These are phyloP conservation scores for Vanrija humicola DNA, from an alignment of 1,284 basidiomycete genomes.

Conservation along the genomic window DNA sequence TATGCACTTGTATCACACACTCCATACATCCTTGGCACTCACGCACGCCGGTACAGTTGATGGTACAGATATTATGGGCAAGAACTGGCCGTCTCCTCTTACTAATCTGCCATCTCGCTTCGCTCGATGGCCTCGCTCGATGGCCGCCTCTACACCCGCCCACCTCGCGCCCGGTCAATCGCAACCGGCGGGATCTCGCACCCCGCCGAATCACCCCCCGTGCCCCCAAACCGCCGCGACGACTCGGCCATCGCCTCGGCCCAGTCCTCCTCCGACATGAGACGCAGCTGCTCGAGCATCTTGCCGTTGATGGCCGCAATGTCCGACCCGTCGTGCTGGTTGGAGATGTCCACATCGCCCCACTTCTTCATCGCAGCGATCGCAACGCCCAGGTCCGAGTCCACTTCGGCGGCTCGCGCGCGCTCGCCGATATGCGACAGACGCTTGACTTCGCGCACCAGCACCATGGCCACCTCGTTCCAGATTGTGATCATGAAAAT, in stretches of 20 bases:
- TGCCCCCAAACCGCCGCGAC: slow-evolving; percentile 12
- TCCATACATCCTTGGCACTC: too few relatives aligned
- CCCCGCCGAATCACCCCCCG: too few relatives aligned
- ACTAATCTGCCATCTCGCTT: too few relatives aligned
- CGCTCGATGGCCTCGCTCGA: too few relatives aligned
- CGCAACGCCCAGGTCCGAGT: slow-evolving; percentile 29
- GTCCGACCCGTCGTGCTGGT: slow-evolving; percentile 20
- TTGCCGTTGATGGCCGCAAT: slow-evolving; percentile 29
- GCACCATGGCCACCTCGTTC: slow-evolving; percentile 31
- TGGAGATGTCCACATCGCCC: slow-evolving; percentile 21
- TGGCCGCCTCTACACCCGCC: too few relatives aligned
- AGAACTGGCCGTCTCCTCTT: too few relatives aligned
- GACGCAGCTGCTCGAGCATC: slow-evolving; percentile 25
- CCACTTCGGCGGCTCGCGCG: slow-evolving; percentile 19
- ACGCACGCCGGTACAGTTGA: too few relatives aligned
- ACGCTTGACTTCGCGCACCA: slow-evolving; percentile 27
- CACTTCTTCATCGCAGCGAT: slow-evolving; percentile 23
- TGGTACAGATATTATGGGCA: too few relatives aligned
- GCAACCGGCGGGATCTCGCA: too few relatives aligned
- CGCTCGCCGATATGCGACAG: slow-evolving; percentile 9
- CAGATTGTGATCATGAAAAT: slow-evolving; percentile 29
- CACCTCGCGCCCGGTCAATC: too few relatives aligned
- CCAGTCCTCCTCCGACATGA: slow-evolving; percentile 24
- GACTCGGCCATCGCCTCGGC: slow-evolving; percentile 22
- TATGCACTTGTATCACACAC: too few relatives aligned